Percentiles rank a stretch among this genome's conserved stretches.
These are phyloP conservation scores for Raddia distichophylla DNA, from an alignment of 176 grass and related monocot genomes.

Conservation along the genomic window DNA sequence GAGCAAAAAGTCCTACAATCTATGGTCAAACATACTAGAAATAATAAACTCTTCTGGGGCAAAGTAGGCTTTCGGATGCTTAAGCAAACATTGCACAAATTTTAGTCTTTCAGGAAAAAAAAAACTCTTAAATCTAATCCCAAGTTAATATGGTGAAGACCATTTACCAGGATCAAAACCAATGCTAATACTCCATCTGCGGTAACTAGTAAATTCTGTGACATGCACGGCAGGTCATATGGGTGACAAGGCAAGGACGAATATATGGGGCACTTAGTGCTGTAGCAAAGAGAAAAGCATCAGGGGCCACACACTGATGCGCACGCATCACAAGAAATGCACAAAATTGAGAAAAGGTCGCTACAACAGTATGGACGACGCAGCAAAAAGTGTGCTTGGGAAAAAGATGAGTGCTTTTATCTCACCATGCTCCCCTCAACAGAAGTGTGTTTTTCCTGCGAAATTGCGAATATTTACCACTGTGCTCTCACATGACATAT, in stretches of 20 bases:
- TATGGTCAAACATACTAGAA: conserved; percentile 32
- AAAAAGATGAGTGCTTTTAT: conserved; percentile 46
- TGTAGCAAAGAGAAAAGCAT: conserved; percentile 42
- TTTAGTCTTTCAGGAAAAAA: conserved; percentile 7
- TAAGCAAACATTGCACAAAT: neutral
- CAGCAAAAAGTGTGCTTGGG: conserved; percentile 38
- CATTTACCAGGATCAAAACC: conserved; percentile 24
- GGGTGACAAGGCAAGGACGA: conserved; percentile 23
- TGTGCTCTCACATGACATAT: conserved; percentile 43
- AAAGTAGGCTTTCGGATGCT: conserved; percentile 7
- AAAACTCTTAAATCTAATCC: conserved; percentile 9
- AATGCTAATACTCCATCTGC: conserved; percentile 12
- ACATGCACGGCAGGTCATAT: conserved; percentile 7
- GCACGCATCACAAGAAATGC: conserved; percentile 36
- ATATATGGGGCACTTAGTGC: conserved; percentile 33
- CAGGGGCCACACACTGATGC: conserved; percentile 35
- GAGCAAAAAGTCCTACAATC: neutral
- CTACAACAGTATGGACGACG: conserved; percentile 30
- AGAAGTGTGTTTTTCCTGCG: conserved; percentile 41
- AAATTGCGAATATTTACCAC: conserved; percentile 25
- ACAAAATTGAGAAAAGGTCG: neutral
- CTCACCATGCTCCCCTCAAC: conserved; percentile 42
- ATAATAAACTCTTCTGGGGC: conserved; percentile 18
- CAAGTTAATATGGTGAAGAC: neutral
- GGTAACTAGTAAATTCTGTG: conserved; percentile 34